Conservation (phyloP, 2,329 filamentous ascomycete genomes). For the Penicillium sp. region DNA sequence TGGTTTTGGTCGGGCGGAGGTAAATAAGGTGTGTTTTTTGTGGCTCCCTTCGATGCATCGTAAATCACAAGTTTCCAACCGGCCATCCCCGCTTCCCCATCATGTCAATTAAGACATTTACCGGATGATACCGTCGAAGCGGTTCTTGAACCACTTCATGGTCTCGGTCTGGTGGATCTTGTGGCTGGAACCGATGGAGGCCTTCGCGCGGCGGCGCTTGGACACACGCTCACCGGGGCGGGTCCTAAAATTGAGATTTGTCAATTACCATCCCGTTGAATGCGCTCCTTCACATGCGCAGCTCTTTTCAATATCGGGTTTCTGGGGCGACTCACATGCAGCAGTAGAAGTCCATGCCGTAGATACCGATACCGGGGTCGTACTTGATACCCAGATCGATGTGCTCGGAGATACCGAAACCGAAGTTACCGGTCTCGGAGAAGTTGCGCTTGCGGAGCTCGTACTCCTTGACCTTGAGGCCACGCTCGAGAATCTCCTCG, state of each 20-base stretch:
- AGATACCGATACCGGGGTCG: conserved; percentile 96
- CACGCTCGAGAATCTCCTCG: conserved; percentile 99
- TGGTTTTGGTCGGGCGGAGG: conserved; percentile 9
- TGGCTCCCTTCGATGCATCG: conserved; percentile 29
- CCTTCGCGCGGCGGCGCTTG: conserved; percentile 86
- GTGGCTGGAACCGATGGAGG: conserved; percentile 80
- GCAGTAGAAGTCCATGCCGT: conserved; percentile 99
- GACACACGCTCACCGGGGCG: conserved; percentile 96
- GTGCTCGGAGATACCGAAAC: conserved; percentile 99
- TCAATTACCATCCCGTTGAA: neutral
- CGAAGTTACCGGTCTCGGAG: conserved; percentile 99
- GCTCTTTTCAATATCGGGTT: too few species aligned
- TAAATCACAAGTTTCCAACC: conserved; percentile 27
- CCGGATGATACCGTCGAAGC: conserved; percentile 98
- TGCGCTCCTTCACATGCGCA: too few species aligned
- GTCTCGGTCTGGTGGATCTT: conserved; percentile 92
- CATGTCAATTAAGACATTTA: conserved; percentile 52
- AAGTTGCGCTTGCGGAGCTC: conserved; percentile 99
- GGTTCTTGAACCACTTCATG: conserved; percentile 93
- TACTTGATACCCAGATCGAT: conserved; percentile 99
- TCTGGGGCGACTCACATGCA: conserved; percentile 67
- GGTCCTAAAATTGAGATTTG: conserved; percentile 52
- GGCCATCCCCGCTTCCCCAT: conserved; percentile 21
- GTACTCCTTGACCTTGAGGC: conserved; percentile 99
- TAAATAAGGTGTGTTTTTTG: conserved; percentile 9